Evolutionary conservation across 305 asterid species (phyloP).

Genomic region (Fraxinus latifolia): DNA sequence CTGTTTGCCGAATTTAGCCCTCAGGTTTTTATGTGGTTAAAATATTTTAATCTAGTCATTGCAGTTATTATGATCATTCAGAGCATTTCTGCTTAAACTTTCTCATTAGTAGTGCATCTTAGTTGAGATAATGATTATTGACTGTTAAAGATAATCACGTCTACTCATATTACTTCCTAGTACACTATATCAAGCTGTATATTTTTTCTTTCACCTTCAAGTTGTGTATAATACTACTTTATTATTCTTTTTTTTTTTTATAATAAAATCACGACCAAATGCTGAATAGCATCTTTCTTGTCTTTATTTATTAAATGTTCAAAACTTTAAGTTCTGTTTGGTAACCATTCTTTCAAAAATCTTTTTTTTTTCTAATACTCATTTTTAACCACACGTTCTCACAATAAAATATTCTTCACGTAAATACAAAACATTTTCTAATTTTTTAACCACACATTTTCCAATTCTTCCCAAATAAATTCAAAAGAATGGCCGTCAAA

Average conservation of each 20-base stretch:
- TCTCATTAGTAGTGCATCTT: background rate
- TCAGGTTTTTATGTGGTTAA: conserved; percentile 56
- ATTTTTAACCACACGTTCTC: no score
- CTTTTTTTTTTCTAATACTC: no score
- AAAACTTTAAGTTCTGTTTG: background rate
- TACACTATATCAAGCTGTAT: background rate
- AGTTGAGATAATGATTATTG: background rate
- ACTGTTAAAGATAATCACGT: background rate
- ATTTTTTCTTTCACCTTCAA: background rate
- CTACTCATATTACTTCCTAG: background rate
- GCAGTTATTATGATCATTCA: conserved; percentile 12
- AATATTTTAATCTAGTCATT: conserved; percentile 5
- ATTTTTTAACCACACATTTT: no score
- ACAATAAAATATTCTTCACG: no score
- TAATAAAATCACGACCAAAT: background rate
- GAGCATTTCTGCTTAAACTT: conserved; percentile 15
- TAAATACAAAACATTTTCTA: no score
- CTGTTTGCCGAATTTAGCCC: conserved; percentile 80
- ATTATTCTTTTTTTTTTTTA: background rate
- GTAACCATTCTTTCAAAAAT: background rate
- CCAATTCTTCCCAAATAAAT: no score
- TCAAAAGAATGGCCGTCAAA: no score
- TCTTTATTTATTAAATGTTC: background rate
- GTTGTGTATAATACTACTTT: background rate
- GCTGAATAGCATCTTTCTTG: background rate